Percentiles rank a stretch among this genome's conserved stretches.
phyloP scores from a whole-genome alignment of 2,329 filamentous ascomycete species.

The Penicillium sclerotiorum region DNA sequence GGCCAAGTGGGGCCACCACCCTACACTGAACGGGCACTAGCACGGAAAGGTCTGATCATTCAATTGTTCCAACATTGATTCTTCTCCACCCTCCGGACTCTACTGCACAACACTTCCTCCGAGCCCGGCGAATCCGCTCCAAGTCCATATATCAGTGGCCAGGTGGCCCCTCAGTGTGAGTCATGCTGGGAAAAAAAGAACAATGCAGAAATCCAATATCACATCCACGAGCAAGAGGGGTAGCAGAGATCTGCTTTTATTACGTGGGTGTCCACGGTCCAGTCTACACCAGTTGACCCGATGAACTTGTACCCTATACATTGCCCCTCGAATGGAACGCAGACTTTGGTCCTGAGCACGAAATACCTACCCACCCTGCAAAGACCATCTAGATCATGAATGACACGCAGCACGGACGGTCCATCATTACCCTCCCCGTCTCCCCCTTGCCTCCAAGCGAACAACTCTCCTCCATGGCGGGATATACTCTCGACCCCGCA shows the following conservation, averaged over 20 bases:
- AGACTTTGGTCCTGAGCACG: too few relatives aligned
- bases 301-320: too few relatives aligned
- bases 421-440: constrained; percentile 7
- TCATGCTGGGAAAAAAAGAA: neutral
- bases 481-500: constrained; percentile 10
- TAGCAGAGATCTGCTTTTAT: too few relatives aligned
- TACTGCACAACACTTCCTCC: constrained; percentile 1
- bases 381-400: constrained; percentile 1
- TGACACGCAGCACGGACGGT: constrained; percentile 24
- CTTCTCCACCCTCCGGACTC: too few relatives aligned
- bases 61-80: too few relatives aligned
- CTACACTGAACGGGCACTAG: neutral
- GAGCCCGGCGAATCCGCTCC: neutral
- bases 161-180: neutral
- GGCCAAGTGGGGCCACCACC: neutral
- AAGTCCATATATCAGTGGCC: neutral
- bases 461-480: too few relatives aligned
- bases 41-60: too few relatives aligned
- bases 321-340: too few relatives aligned
- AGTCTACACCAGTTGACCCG: too few relatives aligned
- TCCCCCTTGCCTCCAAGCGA: constrained; percentile 23
- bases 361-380: neutral
- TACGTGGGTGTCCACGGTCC: too few relatives aligned
- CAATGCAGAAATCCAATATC: too few relatives aligned
- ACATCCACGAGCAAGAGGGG: too few relatives aligned